Percentiles rank a stretch among this genome's conserved stretches.
These are phyloP conservation scores for Botrytis fabae DNA, from an alignment of 2,329 filamentous ascomycete genomes.

Conservation along the genomic window DNA sequence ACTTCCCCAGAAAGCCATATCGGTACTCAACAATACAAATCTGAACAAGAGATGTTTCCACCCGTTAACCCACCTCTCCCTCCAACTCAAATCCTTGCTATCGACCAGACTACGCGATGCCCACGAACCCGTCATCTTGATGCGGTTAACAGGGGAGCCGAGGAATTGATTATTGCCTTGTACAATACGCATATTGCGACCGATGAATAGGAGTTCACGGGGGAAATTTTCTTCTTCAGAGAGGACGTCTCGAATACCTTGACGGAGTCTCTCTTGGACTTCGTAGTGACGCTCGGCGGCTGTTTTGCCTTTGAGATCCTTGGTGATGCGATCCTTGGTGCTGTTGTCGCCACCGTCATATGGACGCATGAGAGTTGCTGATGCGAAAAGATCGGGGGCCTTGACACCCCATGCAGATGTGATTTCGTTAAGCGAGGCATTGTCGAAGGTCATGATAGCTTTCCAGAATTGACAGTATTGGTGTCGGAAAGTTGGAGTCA, in stretches of 20 bases:
- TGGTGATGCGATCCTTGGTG: conserved; percentile 62
- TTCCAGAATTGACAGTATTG: conserved; percentile 94
- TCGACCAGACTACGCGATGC: conserved; percentile 81
- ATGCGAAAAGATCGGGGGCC: conserved; percentile 87
- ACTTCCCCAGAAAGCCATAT: conserved; percentile 80
- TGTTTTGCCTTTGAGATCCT: conserved; percentile 54
- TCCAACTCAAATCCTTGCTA: conserved; percentile 62
- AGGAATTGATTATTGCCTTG: conserved; percentile 74
- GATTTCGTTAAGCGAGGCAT: conserved; percentile 70
- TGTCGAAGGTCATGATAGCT: conserved; percentile 89
- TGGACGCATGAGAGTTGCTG: conserved; percentile 82
- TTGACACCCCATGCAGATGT: conserved; percentile 83
- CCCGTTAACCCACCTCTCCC: conserved; percentile 66
- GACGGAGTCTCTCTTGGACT: conserved; percentile 68
- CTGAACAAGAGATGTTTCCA: conserved; percentile 82
- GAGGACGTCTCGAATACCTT: conserved; percentile 64
- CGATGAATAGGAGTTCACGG: conserved; percentile 70
- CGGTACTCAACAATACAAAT: conserved; percentile 70
- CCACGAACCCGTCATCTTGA: conserved; percentile 94
- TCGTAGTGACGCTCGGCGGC: conserved; percentile 66
- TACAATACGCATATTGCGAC: conserved; percentile 70
- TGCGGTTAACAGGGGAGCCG: conserved; percentile 74
- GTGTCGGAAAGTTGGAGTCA: conserved; percentile 78
- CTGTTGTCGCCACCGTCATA: conserved; percentile 81
- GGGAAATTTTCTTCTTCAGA: conserved; percentile 70